phyloP scores from a whole-genome alignment of 2,329 filamentous ascomycete species.

The Phaeosphaeria sp. region DNA sequence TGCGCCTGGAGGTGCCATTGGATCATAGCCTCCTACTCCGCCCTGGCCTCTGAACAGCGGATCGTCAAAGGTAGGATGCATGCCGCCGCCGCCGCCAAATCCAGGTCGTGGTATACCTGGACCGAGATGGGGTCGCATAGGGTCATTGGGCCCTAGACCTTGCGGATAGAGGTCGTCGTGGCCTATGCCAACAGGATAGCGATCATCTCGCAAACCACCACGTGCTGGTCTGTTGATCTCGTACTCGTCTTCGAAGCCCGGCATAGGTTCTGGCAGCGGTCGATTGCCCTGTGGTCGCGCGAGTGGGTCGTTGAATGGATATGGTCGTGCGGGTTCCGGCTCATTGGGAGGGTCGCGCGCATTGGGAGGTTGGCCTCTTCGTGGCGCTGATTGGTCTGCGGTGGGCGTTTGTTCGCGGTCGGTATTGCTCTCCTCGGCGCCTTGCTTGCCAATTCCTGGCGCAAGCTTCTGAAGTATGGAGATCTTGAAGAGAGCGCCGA shows the following conservation, averaged over 20 bases:
- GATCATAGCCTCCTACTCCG: conserved; percentile 62
- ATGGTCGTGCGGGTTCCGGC: conserved; percentile 67
- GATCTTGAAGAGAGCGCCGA: conserved; percentile 75
- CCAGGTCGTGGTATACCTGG: conserved; percentile 64
- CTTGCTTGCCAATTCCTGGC: conserved; percentile 77
- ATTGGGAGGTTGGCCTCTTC: conserved; percentile 41
- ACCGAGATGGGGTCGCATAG: conserved; percentile 71
- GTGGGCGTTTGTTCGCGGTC: conserved; percentile 36
- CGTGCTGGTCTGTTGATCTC: conserved; percentile 76
- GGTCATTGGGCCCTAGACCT: conserved; percentile 84
- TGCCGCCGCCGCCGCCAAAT: conserved; percentile 74
- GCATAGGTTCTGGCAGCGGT: conserved; percentile 80
- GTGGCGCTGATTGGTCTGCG: conserved; percentile 50
- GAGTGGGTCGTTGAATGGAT: conserved; percentile 73
- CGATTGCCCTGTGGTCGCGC: conserved; percentile 60
- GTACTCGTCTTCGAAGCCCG: conserved; percentile 91
- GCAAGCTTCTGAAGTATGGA: conserved; percentile 85
- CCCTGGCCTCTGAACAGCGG: conserved; percentile 75
- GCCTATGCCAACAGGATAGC: conserved; percentile 73
- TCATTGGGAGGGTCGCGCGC: conserved; percentile 59
- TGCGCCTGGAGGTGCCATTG: conserved; percentile 83
- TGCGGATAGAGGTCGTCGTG: conserved; percentile 88
- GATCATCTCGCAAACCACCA: conserved; percentile 54
- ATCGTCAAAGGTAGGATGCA: conserved; percentile 96
- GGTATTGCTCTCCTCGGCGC: conserved; percentile 67